A percentile compares a stretch with the other conserved stretches of the same genome.
phyloP scores from a whole-genome alignment of 495 filamentous ascomycete genomes.

The Talaromyces ruber region DNA sequence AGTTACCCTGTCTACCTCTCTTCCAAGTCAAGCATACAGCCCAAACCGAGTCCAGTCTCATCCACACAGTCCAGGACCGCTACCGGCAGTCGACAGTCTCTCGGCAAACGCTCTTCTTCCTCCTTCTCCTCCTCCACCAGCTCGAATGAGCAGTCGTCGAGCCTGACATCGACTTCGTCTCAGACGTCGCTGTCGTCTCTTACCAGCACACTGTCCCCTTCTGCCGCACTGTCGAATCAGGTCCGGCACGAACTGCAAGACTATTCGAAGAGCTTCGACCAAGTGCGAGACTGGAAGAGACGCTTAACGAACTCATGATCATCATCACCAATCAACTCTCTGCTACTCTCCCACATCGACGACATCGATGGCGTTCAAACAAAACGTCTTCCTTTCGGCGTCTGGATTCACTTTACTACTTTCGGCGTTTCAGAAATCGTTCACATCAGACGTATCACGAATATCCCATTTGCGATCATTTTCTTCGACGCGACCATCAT shows the following conservation, averaged over 20 bases:
- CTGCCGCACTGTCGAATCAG: conserved; percentile 58
- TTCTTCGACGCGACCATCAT: not conserved
- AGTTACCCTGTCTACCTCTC: conserved; percentile 23
- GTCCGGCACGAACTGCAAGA: conserved; percentile 71
- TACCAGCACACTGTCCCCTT: conserved; percentile 49
- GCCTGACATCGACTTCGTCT: conserved; percentile 71
- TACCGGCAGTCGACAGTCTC: conserved; percentile 10
- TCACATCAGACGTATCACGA: not conserved
- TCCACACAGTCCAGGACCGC: conserved; percentile 6
- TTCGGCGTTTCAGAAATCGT: not conserved
- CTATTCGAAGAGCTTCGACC: conserved; percentile 85
- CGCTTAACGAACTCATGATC: conserved; percentile 38
- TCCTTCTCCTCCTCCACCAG: conserved; percentile 22
- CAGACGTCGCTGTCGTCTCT: conserved; percentile 79
- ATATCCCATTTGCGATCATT: not conserved
- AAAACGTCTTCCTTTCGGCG: not conserved
- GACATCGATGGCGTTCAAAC: not conserved
- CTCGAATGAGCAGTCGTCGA: conserved; percentile 24
- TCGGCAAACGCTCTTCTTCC: conserved; percentile 11
- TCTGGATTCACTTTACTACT: not conserved
- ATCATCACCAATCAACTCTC: not conserved
- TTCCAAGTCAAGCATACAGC: conserved; percentile 66
- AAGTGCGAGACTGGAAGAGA: conserved; percentile 57
- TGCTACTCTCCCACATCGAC: not conserved
- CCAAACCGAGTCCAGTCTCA: conserved; percentile 38